Evolutionary conservation across 2,329 filamentous ascomycete species (phyloP), one percentile per base, ranked within the genome.

Genomic region (Macrophomina phaseolina): DNA sequence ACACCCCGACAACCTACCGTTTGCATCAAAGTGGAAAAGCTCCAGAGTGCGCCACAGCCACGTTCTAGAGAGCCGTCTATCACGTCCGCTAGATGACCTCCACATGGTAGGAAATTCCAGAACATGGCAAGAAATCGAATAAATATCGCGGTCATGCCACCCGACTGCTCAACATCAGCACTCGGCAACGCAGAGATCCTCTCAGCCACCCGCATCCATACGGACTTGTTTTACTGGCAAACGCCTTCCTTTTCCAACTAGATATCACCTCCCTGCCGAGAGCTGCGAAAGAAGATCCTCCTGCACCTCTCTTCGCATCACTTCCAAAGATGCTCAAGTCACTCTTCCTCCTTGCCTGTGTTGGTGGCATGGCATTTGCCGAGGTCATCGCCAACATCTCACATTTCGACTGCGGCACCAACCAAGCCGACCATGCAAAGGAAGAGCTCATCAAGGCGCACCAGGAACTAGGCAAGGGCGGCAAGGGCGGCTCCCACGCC

Each of bases 341-440:
- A 46, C 51, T 77, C 62, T 69, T 77, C 74, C 68, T 77, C 74
- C 72, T 78, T 75, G 72, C 76, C 70, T 78, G 72, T 64, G 70
- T 76, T 55, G 72, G 70, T 56, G 66, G 70, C 48, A 38, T 70
- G 11, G 68, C 71, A 28, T 70, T 75, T 51, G 68, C 67, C 49
- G 67, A 70, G 4, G 49, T 66, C 18, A 18, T 11, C 18, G 32
- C 65, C 68, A 42, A 66, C 18, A 71, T 72, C 69, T 74, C 75
- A 52, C 76, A 77, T 67, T 82, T 83, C 70, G 79, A 81, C 71
- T 83, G 81, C 71, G 79, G 78, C 66, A 80, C 79, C 23, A 23
- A 23, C 56, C 70, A 76, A 64, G 72, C 73, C 28, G 69, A 70
- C 16, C 72, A 77, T 65, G 80, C 77, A 40, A 76, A 77, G 5